A percentile compares a stretch with the other conserved stretches of the same genome.
Conservation (phyloP, 371 early-diverging fungal species). For the Mortierella sp. region DNA sequence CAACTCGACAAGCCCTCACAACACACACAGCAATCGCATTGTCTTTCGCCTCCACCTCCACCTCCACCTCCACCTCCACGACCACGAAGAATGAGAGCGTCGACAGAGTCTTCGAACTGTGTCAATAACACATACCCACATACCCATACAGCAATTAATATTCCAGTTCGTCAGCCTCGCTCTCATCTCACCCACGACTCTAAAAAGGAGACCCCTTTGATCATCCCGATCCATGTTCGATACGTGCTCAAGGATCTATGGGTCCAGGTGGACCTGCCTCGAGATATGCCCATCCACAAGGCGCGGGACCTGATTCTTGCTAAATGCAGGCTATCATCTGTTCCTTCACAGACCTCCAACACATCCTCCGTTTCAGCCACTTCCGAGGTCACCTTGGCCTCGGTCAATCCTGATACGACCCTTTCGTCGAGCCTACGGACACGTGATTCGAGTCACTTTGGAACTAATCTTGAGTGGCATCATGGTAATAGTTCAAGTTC, state of each 20-base stretch:
- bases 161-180: background rate
- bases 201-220: constrained; percentile 13
- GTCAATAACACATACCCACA: background rate
- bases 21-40: background rate
- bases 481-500: background rate
- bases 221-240: constrained; percentile 46
- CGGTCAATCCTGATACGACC: background rate
- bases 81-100: background rate
- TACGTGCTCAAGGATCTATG: constrained; percentile 52
- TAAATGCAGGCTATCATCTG: constrained; percentile 32
- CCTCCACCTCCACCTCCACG: background rate
- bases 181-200: background rate
- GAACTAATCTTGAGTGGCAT: background rate
- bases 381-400: background rate
- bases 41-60: background rate
- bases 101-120: background rate
- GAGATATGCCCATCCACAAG: constrained; percentile 39
- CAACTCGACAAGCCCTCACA: background rate
- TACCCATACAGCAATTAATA: background rate
- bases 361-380: background rate
- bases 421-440: background rate
- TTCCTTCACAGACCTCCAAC: constrained; percentile 16
- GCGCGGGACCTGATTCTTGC: constrained; percentile 41
- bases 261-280: constrained; percentile 48
- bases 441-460: constrained; percentile 1